phyloP scores from a whole-genome alignment of 768 basidiomycete species.

The Lactarius deliciosus region DNA sequence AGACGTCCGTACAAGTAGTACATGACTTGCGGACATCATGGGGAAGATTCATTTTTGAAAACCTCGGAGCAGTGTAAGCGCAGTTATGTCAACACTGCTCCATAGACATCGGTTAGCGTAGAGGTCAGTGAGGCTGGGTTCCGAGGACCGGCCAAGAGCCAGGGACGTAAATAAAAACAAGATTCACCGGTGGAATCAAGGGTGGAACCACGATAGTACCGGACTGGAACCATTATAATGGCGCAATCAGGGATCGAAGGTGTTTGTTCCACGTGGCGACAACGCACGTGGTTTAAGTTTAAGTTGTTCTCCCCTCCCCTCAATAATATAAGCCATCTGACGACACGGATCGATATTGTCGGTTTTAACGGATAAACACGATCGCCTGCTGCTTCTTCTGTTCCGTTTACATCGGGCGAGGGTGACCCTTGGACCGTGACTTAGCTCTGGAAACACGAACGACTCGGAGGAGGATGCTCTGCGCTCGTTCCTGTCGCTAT shows the following conservation, averaged over 20 bases:
- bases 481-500: background rate
- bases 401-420: background rate
- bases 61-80: background rate
- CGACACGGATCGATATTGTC: background rate
- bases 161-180: conserved; percentile 12
- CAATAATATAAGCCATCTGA: background rate
- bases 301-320: background rate
- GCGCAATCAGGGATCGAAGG: background rate
- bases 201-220: background rate
- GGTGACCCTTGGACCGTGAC: background rate
- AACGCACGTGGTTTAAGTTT: background rate
- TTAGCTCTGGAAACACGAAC: background rate
- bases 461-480: background rate
- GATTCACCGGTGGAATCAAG: background rate
- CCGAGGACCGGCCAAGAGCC: conserved; percentile 6
- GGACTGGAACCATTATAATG: background rate
- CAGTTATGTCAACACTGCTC: background rate
- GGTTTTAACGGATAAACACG: background rate
- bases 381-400: background rate
- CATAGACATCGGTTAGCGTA: background rate
- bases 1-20: background rate
- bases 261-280: too few species aligned
- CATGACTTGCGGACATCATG: background rate
- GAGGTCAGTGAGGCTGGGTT: background rate
- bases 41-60: background rate